Conservation (phyloP, 2,329 filamentous ascomycete genomes). For the Pseudocercospora musae region DNA sequence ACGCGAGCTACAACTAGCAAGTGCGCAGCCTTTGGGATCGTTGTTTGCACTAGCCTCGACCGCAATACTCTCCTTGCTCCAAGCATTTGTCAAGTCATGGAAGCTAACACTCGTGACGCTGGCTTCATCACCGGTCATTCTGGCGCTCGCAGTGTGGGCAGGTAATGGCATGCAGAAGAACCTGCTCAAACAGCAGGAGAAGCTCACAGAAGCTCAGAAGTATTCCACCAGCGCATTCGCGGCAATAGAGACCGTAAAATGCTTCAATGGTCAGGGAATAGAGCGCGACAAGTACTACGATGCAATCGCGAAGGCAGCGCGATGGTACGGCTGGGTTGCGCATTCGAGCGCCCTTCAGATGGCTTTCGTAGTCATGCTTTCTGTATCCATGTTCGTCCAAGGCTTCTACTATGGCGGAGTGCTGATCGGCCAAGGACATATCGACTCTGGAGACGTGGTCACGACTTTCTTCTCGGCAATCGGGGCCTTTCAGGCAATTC, state of each 20-base stretch:
- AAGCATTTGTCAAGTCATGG: slow-evolving; percentile 81
- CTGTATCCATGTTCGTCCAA: slow-evolving; percentile 74
- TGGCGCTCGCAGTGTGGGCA: slow-evolving; percentile 57
- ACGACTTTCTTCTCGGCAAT: slow-evolving; percentile 84
- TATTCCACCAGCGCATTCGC: slow-evolving; percentile 65
- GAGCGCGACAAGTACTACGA: slow-evolving; percentile 65
- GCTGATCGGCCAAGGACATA: slow-evolving; percentile 59
- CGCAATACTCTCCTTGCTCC: slow-evolving; percentile 60
- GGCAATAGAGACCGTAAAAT: slow-evolving; percentile 82
- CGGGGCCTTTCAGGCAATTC: slow-evolving; percentile 70
- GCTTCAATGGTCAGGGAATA: slow-evolving; percentile 70
- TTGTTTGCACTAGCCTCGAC: slow-evolving; percentile 63
- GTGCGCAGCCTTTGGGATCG: slow-evolving; percentile 75
- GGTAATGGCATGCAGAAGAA: slow-evolving; percentile 61
- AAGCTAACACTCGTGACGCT: slow-evolving; percentile 77
- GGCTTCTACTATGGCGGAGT: slow-evolving; percentile 85
- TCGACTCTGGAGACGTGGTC: slow-evolving; percentile 65
- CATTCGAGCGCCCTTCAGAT: slow-evolving; percentile 68
- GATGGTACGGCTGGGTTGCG: slow-evolving; percentile 65
- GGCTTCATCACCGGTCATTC: slow-evolving; percentile 66
- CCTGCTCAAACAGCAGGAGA: slow-evolving; percentile 65
- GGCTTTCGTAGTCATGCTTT: slow-evolving; percentile 69
- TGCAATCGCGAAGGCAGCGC: slow-evolving; percentile 57
- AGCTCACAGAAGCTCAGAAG: slow-evolving; percentile 69
- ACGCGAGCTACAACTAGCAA: slow-evolving; percentile 74